Percentiles rank a stretch among this genome's conserved stretches.
phyloP scores from a whole-genome alignment of 805 yeast species.

The Nakazawaea ambrosiae region DNA sequence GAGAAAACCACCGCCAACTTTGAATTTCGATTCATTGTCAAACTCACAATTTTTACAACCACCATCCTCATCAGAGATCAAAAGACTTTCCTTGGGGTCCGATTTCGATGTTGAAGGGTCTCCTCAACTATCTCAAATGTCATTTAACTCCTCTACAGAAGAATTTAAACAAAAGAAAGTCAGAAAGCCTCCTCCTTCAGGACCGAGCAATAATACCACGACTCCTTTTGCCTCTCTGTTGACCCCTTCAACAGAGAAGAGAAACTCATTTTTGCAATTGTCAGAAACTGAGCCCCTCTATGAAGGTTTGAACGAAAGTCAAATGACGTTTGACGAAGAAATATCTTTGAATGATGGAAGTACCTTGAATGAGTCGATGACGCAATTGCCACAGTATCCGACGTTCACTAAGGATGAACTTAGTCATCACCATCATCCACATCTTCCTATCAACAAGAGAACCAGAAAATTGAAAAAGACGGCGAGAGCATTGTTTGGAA shows the following conservation, averaged over 20 bases:
- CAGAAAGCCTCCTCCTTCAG: slow-evolving; percentile 10
- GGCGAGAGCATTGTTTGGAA: slow-evolving; percentile 6
- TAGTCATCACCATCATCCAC: slow-evolving; percentile 9
- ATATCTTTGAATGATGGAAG: background rate
- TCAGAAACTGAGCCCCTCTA: background rate
- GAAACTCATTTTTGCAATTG: background rate
- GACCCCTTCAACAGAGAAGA: background rate
- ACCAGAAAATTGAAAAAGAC: slow-evolving; percentile 5
- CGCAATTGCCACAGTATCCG: slow-evolving; percentile 10
- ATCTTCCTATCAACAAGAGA: slow-evolving; percentile 1
- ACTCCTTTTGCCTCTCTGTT: background rate
- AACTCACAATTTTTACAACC: background rate
- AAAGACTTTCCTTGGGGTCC: slow-evolving; percentile 2
- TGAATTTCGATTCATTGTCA: no score
- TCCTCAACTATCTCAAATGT: slow-evolving; percentile 3
- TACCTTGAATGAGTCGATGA: slow-evolving; percentile 3
- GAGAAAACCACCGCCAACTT: slow-evolving; percentile 9
- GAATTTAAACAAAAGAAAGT: slow-evolving; percentile 1
- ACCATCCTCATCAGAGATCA: background rate
- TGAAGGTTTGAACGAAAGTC: slow-evolving; percentile 4
- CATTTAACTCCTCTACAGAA: slow-evolving; percentile 5
- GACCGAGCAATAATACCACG: background rate
- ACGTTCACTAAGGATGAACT: slow-evolving; percentile 3
- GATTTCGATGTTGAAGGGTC: slow-evolving; percentile 2
- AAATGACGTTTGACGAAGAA: slow-evolving; percentile 6